phyloP scores from a whole-genome alignment of 139 green algal genomes.

The Spirogloea muscicola region DNA sequence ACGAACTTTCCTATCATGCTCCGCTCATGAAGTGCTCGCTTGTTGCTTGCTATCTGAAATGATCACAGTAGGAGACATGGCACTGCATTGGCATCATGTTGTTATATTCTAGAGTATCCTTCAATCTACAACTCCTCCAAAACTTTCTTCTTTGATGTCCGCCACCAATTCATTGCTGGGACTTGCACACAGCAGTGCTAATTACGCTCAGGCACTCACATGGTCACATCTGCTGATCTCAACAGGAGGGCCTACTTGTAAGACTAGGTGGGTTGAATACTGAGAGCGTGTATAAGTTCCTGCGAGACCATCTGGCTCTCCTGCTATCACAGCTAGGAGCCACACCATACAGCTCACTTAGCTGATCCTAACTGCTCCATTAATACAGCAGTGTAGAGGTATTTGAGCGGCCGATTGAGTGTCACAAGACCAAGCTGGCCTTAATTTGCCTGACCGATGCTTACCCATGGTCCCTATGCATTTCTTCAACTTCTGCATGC shows the following conservation, averaged over 20 bases:
- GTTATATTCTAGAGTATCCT: not conserved
- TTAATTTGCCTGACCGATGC: too few species aligned
- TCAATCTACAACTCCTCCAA: not conserved
- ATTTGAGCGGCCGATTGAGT: too few species aligned
- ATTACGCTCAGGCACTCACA: not conserved
- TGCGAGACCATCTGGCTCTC: conserved; percentile 1
- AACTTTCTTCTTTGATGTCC: not conserved
- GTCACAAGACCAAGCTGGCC: too few species aligned
- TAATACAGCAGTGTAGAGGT: too few species aligned
- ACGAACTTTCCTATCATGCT: too few species aligned
- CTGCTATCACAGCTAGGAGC: conserved; percentile 3
- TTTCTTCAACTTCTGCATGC: too few species aligned
- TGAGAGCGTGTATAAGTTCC: conserved; percentile 12
- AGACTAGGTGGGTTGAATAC: not conserved
- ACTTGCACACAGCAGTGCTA: not conserved
- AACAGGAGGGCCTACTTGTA: conserved; percentile 4
- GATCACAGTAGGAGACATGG: not conserved
- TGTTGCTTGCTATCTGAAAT: too few species aligned
- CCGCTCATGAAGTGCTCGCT: too few species aligned
- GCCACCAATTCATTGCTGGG: not conserved
- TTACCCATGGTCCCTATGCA: too few species aligned
- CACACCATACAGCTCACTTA: conserved; percentile 2
- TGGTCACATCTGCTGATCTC: not conserved
- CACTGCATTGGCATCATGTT: not conserved
- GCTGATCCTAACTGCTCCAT: too few species aligned